Percentiles rank a stretch among this genome's conserved stretches.
Conservation (phyloP, 805 yeast species). For the Wickerhamomyces canadensis region DNA sequence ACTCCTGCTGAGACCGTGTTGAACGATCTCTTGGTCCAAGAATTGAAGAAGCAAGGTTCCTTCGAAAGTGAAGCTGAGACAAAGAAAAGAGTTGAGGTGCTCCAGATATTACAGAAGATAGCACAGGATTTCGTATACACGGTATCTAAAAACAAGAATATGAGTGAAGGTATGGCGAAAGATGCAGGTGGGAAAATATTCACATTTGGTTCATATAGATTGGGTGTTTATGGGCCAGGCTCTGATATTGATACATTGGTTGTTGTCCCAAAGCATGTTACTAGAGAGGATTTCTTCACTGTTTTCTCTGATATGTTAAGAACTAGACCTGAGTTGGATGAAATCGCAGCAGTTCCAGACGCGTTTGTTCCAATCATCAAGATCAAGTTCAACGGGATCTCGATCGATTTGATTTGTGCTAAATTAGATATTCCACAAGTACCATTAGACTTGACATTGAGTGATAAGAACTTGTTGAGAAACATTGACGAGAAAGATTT, state of each 20-base stretch:
- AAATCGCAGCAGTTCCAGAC: slow-evolving; percentile 90
- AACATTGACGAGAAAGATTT: slow-evolving; percentile 90
- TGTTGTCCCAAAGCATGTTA: slow-evolving; percentile 95
- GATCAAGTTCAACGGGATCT: slow-evolving; percentile 82
- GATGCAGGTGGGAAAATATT: slow-evolving; percentile 99
- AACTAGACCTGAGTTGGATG: slow-evolving; percentile 77
- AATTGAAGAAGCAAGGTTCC: slow-evolving; percentile 76
- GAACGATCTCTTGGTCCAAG: slow-evolving; percentile 73
- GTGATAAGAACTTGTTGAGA: slow-evolving; percentile 78
- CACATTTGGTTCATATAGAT: slow-evolving; percentile 88
- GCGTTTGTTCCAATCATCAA: slow-evolving; percentile 97
- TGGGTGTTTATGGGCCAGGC: slow-evolving; percentile 98
- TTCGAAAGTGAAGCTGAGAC: slow-evolving; percentile 88
- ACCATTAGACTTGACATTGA: slow-evolving; percentile 66
- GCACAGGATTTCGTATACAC: slow-evolving; percentile 76
- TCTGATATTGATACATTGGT: slow-evolving; percentile 95
- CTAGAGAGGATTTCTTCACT: slow-evolving; percentile 82
- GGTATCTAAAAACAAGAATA: slow-evolving; percentile 76
- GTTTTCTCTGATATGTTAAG: slow-evolving; percentile 70
- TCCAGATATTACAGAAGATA: slow-evolving; percentile 64
- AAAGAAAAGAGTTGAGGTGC: slow-evolving; percentile 69
- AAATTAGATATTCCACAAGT: slow-evolving; percentile 78
- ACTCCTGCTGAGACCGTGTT: slow-evolving; percentile 71
- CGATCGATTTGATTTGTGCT: slow-evolving; percentile 88
- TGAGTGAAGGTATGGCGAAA: slow-evolving; percentile 95